Conservation (phyloP, 2,329 filamentous ascomycete genomes). For the Ceratocystis ficicola region DNA sequence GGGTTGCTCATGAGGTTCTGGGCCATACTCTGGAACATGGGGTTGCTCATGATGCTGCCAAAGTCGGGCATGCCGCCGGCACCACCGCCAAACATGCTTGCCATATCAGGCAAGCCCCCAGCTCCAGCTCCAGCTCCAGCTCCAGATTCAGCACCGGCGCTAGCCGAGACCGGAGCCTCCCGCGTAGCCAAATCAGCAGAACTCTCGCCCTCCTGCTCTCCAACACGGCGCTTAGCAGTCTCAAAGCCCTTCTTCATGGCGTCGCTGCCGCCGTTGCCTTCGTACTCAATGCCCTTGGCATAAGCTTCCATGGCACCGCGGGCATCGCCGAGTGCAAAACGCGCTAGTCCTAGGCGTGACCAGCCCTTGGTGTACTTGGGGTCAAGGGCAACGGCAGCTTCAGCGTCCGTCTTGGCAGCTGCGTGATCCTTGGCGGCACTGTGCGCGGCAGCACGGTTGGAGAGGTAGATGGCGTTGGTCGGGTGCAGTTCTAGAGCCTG, state of each 20-base stretch:
- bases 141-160: conserved; percentile 28
- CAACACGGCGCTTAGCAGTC: conserved; percentile 77
- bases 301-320: conserved; percentile 93
- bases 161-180: conserved; percentile 27
- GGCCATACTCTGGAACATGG: conserved; percentile 96
- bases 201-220: conserved; percentile 55
- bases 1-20: conserved; percentile 97
- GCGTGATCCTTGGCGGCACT: conserved; percentile 74
- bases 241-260: conserved; percentile 96
- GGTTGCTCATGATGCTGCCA: conserved; percentile 81
- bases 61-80: conserved; percentile 81
- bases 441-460: conserved; percentile 91
- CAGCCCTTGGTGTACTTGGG: conserved; percentile 95
- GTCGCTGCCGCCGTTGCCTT: conserved; percentile 87
- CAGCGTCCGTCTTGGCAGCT: conserved; percentile 73
- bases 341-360: conserved; percentile 82
- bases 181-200: conserved; percentile 25
- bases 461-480: conserved; percentile 88
- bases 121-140: conserved; percentile 26
- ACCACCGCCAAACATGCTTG: conserved; percentile 60
- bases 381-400: conserved; percentile 77
- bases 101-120: conserved; percentile 61
- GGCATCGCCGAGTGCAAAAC: conserved; percentile 82
- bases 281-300: conserved; percentile 78
- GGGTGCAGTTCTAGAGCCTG: conserved; percentile 72